Evolutionary conservation across 768 basidiomycete genomes (phyloP), one percentile per base, ranked within the genome.

Genomic region (Kondoa subrosea): DNA sequence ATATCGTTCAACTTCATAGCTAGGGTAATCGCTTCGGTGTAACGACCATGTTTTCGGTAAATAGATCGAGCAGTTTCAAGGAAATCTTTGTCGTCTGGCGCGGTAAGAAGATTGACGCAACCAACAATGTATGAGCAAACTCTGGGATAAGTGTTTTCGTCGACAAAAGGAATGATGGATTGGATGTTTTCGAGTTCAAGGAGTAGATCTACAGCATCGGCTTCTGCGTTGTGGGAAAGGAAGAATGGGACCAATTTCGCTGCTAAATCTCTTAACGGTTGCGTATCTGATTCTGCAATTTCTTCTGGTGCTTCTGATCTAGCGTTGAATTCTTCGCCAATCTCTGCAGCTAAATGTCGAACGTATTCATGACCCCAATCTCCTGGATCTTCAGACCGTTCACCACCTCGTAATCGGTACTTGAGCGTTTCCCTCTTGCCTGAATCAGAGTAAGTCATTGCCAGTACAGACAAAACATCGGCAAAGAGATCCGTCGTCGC

Each of bases 291-390:
- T 61, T 21, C 32, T 67, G 68, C 72, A 26, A 73, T 40, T 69
- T 75, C 61, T 57, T 68, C 40, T n/a, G 58, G 31, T 12, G 50
- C 56, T 27, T 40, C 69, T 0, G 67, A 64, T n/a, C 88, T 85
- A 61, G 80, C 76, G 29, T 80, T 83, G 75, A 86, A 97, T 75
- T 97, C 95, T 75, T 96, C 89, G 3, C 91, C 91, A 4, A 99
- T 85, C 76, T 99, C 95, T 1, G 93, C 87, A 14, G 95, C 89
- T 59, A 99, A 83, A 76, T 99, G 93, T 72, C 93, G 86, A 66
- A 97, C 89, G 75, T 99, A 99, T 80, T 99, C 95, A 76, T 99
- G 92, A 2, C 95, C 95, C 95, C 95, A 99, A 33, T 85, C 82
- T n/a, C 93, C 92, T 0, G 95, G 92, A 72, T 91, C 89, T 73